Percentiles rank a stretch among this genome's conserved stretches.
Conservation (phyloP, 148 eudicot species). For the Camellia lanceoleosa region DNA sequence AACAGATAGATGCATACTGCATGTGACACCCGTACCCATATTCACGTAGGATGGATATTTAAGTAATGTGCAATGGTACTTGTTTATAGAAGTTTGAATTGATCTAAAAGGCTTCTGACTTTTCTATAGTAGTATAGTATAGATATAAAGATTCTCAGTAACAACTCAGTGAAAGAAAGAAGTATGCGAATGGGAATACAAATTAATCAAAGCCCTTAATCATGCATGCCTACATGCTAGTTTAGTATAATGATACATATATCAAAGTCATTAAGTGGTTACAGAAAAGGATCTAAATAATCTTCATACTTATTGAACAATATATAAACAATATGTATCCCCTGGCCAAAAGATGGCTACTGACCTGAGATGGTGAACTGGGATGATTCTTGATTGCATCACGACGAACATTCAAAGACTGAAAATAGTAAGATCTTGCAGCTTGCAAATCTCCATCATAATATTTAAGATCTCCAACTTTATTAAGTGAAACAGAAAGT, state of each 20-base stretch:
- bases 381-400: constrained; percentile 54
- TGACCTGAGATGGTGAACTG: constrained; percentile 69
- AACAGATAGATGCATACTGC: too few relatives aligned
- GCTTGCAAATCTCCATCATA: constrained; percentile 84
- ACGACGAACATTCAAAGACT: constrained; percentile 81
- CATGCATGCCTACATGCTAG: neutral
- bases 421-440: constrained; percentile 66
- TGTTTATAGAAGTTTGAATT: neutral
- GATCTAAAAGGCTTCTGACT: neutral
- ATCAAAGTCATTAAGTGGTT: neutral
- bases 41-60: too few relatives aligned
- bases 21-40: too few relatives aligned
- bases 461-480: constrained; percentile 92
- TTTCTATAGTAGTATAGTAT: too few relatives aligned
- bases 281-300: neutral
- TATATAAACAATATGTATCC: neutral
- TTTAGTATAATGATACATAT: neutral
- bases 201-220: neutral
- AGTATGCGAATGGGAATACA: neutral
- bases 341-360: constrained; percentile 18
- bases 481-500: constrained; percentile 89
- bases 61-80: neutral
- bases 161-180: neutral
- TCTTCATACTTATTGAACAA: neutral
- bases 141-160: too few relatives aligned